These are phyloP conservation scores for Eutypella sp. DNA, from an alignment of 2,329 filamentous ascomycete species.

Conservation along the genomic window DNA sequence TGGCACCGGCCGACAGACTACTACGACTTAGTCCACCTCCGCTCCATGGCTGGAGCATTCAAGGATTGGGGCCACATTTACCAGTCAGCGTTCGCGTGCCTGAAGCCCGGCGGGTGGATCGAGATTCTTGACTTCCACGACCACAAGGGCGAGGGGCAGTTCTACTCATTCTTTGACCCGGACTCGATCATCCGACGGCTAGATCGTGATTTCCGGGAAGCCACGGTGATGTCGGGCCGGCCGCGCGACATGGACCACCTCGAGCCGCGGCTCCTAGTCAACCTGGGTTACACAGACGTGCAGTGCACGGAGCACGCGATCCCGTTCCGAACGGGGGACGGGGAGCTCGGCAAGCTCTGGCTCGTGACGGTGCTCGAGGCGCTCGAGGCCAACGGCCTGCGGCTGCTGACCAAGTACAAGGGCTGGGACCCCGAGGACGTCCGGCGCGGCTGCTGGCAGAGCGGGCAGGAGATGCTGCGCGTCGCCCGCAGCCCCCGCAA, in stretches of 20 bases:
- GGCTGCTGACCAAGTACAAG: constrained; percentile 48
- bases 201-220: constrained; percentile 36
- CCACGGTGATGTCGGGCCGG: constrained; percentile 39
- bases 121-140: constrained; percentile 52
- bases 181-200: constrained; percentile 41
- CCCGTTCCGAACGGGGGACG: constrained; percentile 40
- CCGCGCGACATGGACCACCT: constrained; percentile 42
- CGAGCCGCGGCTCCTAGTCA: constrained; percentile 38
- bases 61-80: constrained; percentile 52
- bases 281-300: constrained; percentile 49
- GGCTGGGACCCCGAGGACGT: constrained; percentile 47
- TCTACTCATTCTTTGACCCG: constrained; percentile 36
- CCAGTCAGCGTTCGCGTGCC: constrained; percentile 44
- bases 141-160: constrained; percentile 32
- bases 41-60: constrained; percentile 52
- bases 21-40: constrained; percentile 54
- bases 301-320: constrained; percentile 42
- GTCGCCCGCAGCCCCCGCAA: constrained; percentile 42
- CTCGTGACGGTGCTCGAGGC: constrained; percentile 47
- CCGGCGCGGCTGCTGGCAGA: constrained; percentile 40
- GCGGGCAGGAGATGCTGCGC: constrained; percentile 43
- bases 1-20: constrained; percentile 49
- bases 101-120: constrained; percentile 54
- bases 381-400: constrained; percentile 43
- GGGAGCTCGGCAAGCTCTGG: constrained; percentile 49